Evolutionary conservation across 345 rosid genomes (phyloP), one percentile per base, ranked within the genome.

Genomic region (Pseudoturritis turrita): DNA sequence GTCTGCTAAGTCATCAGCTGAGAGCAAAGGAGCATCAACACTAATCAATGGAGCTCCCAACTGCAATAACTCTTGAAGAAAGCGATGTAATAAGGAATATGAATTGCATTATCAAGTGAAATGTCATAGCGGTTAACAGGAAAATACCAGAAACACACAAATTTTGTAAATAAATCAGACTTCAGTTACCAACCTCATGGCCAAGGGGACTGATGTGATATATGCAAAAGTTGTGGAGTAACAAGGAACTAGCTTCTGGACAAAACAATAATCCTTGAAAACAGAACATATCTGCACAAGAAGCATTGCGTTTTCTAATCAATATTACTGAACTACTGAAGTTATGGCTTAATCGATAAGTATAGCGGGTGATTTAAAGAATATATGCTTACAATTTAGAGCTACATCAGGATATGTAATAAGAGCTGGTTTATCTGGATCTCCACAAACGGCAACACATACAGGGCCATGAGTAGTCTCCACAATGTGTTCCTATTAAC

Each of bases 131-230:
- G 18, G 13, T 31, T 39, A 22, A 13, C 19, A 47, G 45, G 18
- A 29, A 28, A n/a, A 47, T 4, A 39, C 22, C n/a, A 33, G 4
- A n/a, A 44, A 64, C 18, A 36, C 6, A 15, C 2, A 46, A 36
- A 11, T 3, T 15, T 19, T 63, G 36, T 7, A 53, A 54, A 56
- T 3, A 33, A 10, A 61, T 44, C 26, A 62, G 29, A 43, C 28
- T 72, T 53, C 40, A 79, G 75, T 78, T 68, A 87, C 96, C 72
- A 79, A 90, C 98, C 98, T 96, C 97, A 52, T 96, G 98, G 68
- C 97, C 98, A 21, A 97, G 93, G 66, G 99, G 98, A 80, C 88
- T 87, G 65, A 96, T 88, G 74, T 96, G 99, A 80, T 92, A 96
- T 77, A 90, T 83, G 80, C 99, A 92, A 68, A 96, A 96, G 84